Conservation (phyloP, 805 yeast genomes). For the Babjeviella inositovora region DNA sequence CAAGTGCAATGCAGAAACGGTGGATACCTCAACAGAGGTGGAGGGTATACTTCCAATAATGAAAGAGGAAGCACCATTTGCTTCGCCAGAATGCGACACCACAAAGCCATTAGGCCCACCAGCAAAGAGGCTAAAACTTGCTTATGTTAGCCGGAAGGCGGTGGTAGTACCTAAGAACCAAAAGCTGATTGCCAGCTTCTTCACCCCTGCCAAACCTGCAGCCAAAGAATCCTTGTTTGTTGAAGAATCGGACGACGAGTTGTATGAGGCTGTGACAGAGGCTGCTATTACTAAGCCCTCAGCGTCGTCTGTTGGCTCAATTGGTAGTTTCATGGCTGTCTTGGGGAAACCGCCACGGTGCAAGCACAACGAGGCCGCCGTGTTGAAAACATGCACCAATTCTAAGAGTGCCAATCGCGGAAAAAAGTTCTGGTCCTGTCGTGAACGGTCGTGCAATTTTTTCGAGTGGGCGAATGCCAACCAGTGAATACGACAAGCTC, state of each 20-base stretch:
- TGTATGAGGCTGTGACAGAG: conserved; percentile 7
- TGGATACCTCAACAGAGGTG: conserved; percentile 1
- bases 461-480: too few relatives aligned
- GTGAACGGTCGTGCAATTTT: too few relatives aligned
- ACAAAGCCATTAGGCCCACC: conserved; percentile 1
- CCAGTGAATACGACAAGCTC: too few relatives aligned
- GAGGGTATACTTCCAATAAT: conserved; percentile 1
- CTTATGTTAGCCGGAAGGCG: conserved; percentile 7
- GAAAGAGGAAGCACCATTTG: background rate
- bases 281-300: conserved; percentile 2
- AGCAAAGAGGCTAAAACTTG: conserved; percentile 1
- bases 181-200: conserved; percentile 8
- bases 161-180: conserved; percentile 3
- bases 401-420: conserved; percentile 21
- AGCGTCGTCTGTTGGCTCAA: conserved; percentile 4
- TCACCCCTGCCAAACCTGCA: conserved; percentile 4
- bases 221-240: conserved; percentile 5
- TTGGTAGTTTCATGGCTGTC: conserved; percentile 5
- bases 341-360: conserved; percentile 23
- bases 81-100: too few relatives aligned
- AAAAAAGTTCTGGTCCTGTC: conserved; percentile 39
- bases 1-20: conserved; percentile 4
- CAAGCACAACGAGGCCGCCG: conserved; percentile 27
- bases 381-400: conserved; percentile 26
- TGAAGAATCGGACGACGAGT: conserved; percentile 6